These are phyloP conservation scores for Cryphonectria naterciae DNA, from an alignment of 2,329 filamentous ascomycete species.

Conservation along the genomic window DNA sequence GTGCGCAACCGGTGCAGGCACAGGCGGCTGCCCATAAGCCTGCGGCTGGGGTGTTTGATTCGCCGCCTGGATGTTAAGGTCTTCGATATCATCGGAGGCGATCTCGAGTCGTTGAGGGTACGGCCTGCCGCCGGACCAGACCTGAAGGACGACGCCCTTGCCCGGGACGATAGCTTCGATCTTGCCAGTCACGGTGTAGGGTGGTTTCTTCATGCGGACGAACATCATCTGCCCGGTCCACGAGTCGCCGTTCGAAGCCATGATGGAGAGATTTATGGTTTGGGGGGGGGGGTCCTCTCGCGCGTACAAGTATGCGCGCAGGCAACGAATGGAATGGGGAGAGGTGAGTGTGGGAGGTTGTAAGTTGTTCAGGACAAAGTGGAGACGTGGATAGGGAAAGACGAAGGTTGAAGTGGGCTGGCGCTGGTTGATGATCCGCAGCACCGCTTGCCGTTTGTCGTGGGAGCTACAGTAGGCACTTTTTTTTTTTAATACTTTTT, in stretches of 20 bases:
- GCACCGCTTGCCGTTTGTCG: not conserved
- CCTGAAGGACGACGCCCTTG: constrained; percentile 23
- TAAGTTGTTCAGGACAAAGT: not conserved
- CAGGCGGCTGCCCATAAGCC: constrained; percentile 18
- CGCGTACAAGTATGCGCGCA: not conserved
- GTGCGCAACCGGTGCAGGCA: constrained; percentile 14
- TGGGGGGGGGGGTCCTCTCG: not conserved
- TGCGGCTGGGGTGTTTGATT: not conserved
- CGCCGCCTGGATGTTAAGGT: constrained; percentile 23
- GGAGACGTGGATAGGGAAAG: constrained; percentile 5
- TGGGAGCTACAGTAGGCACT: constrained; percentile 3
- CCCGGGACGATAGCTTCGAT: constrained; percentile 27
- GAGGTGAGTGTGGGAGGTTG: not conserved
- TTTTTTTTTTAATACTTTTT: constrained; percentile 8
- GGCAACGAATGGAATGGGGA: constrained; percentile 10
- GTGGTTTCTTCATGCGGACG: constrained; percentile 27
- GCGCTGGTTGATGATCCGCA: not conserved
- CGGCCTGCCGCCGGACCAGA: constrained; percentile 25
- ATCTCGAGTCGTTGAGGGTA: constrained; percentile 22
- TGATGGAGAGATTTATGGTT: not conserved
- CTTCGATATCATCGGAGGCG: constrained; percentile 24
- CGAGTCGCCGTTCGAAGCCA: constrained; percentile 19
- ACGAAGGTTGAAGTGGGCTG: constrained; percentile 9
- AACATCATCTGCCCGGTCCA: constrained; percentile 24
- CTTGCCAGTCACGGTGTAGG: constrained; percentile 25